Evolutionary conservation across 768 basidiomycete genomes (phyloP), one percentile per base, ranked within the genome.

Genomic region (Lactarius sanguifluus): DNA sequence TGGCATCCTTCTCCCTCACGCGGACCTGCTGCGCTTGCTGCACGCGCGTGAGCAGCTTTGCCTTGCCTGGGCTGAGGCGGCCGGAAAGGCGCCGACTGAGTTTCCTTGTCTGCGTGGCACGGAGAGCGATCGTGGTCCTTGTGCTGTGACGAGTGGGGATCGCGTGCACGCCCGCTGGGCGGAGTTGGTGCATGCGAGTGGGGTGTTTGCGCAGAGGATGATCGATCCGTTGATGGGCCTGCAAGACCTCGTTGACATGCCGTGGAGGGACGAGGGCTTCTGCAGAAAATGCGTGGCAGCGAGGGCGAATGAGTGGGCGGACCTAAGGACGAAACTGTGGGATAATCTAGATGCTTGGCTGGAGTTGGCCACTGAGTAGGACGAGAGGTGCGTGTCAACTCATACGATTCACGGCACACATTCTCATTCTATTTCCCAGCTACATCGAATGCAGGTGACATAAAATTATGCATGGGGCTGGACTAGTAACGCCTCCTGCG

Each of bases 151-250:
- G 34, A 61, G 66, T 25, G 47, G 36, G 30, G 61, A 45, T n/a
- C 60, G 63, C 38, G 50, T 61, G 32, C 61, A 69, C 30, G n/a
- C 30, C 16, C 55, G 60, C 3, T 76, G 72, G 72, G 30, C 61
- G 4, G 40, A 63, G 64, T 57, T 67, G n/a, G 64, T 74, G 23
- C 50, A 71, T 15, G 57, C 62, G 55, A 66, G 65, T 16, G 72
- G 71, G 2, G 61, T 79, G 47, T 75, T 73, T 57, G 75, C 74
- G 30, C 69, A 72, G 28, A 75, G 73, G 30, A 68, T 77, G 59
- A 70, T 69, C 50, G 79, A 81, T 62, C 76, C 77, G 18, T 57
- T 81, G 36, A 75, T 72, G 58, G 80, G 79, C 18, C 65, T 81
- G 23, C 71, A 76, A 61, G 70, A 64, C 23, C 68, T 81, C 40